Percentiles rank a stretch among this genome's conserved stretches.
Conservation (phyloP, 1,139 yeast genomes). For the Hanseniaspora gamundiae region DNA sequence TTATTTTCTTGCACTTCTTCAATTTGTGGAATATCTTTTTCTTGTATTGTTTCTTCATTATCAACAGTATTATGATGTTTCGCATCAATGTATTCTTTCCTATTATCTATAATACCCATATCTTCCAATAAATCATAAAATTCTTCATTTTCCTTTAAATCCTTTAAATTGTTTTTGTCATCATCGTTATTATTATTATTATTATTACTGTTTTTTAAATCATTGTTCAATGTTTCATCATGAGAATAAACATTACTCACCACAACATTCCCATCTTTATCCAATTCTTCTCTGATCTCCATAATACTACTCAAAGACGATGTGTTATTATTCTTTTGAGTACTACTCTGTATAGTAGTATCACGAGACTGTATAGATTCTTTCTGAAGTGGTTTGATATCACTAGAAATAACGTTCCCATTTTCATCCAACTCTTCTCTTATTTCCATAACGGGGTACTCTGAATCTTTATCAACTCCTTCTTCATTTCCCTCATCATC, state of each 20-base stretch:
- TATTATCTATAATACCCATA: slow-evolving; percentile 31
- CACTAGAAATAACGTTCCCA: slow-evolving; percentile 44
- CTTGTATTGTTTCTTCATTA: background rate
- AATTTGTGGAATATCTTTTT: background rate
- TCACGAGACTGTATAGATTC: slow-evolving; percentile 1
- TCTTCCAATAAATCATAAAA: slow-evolving; percentile 36
- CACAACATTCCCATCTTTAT: slow-evolving; percentile 53
- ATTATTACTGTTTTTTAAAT: slow-evolving; percentile 5
- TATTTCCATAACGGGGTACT: slow-evolving; percentile 48
- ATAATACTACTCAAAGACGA: slow-evolving; percentile 29
- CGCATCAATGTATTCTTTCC: background rate
- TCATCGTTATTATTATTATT: slow-evolving; percentile 5
- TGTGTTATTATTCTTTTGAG: slow-evolving; percentile 10
- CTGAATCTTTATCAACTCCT: slow-evolving; percentile 7
- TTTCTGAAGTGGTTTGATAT: slow-evolving; percentile 25
- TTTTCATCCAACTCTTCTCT: slow-evolving; percentile 77
- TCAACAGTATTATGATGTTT: slow-evolving; percentile 2
- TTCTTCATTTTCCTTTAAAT: slow-evolving; percentile 25
- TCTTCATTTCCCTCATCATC: slow-evolving; percentile 8
- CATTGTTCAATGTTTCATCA: slow-evolving; percentile 8
- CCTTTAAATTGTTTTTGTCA: slow-evolving; percentile 3
- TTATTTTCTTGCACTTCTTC: slow-evolving; percentile 1
- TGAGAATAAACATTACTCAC: slow-evolving; percentile 1
- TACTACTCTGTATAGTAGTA: slow-evolving; percentile 7
- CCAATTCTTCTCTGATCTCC: slow-evolving; percentile 79